Evolutionary conservation across 2,329 filamentous ascomycete species (phyloP).

Genomic region (Delphinella strobiligena): DNA sequence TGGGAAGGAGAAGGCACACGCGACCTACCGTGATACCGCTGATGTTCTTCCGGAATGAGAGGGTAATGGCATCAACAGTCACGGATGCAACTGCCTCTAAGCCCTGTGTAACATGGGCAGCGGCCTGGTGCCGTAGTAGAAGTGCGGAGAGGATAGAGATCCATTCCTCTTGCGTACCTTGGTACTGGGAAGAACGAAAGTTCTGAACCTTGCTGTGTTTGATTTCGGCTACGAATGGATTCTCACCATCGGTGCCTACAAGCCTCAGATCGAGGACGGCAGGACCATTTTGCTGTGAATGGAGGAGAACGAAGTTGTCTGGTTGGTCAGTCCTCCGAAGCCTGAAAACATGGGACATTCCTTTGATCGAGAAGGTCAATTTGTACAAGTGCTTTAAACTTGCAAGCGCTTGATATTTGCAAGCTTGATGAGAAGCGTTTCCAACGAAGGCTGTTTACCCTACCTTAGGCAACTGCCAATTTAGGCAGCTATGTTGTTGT

Average conservation of each 20-base stretch:
- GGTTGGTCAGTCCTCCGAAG: no score
- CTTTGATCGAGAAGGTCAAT: no score
- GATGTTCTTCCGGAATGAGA: conserved; percentile 54
- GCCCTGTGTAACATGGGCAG: conserved; percentile 33
- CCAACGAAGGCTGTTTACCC: no score
- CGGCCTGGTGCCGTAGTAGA: conserved; percentile 36
- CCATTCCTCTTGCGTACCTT: conserved; percentile 55
- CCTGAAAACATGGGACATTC: no score
- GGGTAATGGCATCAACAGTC: conserved; percentile 34
- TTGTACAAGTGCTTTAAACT: no score
- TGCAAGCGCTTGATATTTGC: no score
- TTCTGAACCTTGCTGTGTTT: conserved; percentile 44
- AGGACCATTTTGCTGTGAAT: conserved; percentile 41
- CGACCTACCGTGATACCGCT: conserved; percentile 54
- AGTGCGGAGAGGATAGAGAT: conserved; percentile 45
- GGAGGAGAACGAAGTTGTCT: conserved; percentile 44
- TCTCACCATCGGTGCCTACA: conserved; percentile 54
- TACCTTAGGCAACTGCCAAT: no score
- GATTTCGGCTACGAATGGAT: conserved; percentile 48
- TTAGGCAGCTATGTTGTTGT: no score
- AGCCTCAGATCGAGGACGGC: conserved; percentile 52
- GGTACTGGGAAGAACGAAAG: conserved; percentile 42
- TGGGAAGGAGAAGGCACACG: not conserved
- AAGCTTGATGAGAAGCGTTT: no score
- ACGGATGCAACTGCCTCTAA: conserved; percentile 50